Evolutionary conservation across 768 basidiomycete species (phyloP), one percentile per base, ranked within the genome.

Genomic region (Suillus ampliporus): DNA sequence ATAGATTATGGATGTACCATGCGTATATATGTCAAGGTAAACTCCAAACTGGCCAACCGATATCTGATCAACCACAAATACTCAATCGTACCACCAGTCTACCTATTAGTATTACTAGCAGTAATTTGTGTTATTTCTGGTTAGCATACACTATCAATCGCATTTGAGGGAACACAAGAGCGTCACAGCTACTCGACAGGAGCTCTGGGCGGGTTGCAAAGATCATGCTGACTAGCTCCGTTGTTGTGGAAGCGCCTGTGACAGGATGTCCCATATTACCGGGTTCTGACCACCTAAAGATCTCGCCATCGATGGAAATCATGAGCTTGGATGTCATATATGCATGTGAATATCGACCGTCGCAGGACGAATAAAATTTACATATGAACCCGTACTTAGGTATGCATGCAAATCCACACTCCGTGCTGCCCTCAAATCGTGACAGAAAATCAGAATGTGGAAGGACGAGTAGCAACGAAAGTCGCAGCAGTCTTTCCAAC

Each of bases 401-500:
- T 54, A 38, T 56, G 54, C 23, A 38, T 40, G 17, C 23, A 56
- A 56, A 56, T 28, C 38, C 54, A 28, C 40, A 56, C 54, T 40
- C 23, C 4, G 10, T 38, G 17, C 23, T 10, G 11, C 54, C 54
- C 40, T 26, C 37, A 40, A 17, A 56, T 13, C 7, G 38, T 28
- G 17, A 28, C 10, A 19, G 17, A 56, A 40, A 31, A 64, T 77
- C 72, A 85, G 80, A 94, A 94, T 48, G 93, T 95, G 64, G 77
- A 72, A 26, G 93, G 93, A 67, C 93, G 88, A 72, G 79, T 78
- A 38, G 94, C 93, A 57, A 89, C 86, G 76, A 96, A 96, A 62
- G 88, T 93, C 68, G 89, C 88, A 69, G 87, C 89, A 65, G 81
- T 76, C 83, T 94, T 95, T 65, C 81, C 66, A 62, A 95, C 86